These are phyloP conservation scores for Penicillium sp. DNA, from an alignment of 2,329 filamentous ascomycete genomes.

Conservation along the genomic window DNA sequence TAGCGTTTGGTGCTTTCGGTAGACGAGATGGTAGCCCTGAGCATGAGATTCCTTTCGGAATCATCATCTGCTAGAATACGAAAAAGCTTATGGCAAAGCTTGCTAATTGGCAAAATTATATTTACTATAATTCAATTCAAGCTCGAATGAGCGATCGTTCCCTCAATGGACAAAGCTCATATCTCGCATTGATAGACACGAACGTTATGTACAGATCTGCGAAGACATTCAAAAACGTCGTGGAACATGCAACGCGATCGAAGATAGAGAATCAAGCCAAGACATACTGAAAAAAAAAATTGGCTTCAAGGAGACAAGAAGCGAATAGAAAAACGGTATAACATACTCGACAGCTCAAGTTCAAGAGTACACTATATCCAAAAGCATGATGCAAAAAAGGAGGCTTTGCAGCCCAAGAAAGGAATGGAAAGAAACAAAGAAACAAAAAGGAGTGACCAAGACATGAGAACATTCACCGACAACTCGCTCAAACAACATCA, in stretches of 20 bases:
- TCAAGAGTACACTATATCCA: background rate
- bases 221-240: background rate
- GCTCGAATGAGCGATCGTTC: background rate
- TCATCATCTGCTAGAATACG: too few relatives aligned
- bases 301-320: constrained; percentile 5
- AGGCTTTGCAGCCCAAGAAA: background rate
- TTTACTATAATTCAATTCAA: too few relatives aligned
- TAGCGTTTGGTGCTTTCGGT: too few relatives aligned
- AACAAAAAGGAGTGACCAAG: constrained; percentile 6
- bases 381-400: background rate
- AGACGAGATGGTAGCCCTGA: too few relatives aligned
- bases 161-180: constrained; percentile 1
- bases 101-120: too few relatives aligned
- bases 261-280: background rate
- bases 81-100: too few relatives aligned
- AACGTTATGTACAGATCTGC: constrained; percentile 19
- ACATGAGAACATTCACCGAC: constrained; percentile 4
- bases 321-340: constrained; percentile 1
- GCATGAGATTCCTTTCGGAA: too few relatives aligned
- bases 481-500: constrained; percentile 3
- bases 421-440: background rate
- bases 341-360: background rate
- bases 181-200: constrained; percentile 10
- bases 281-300: constrained; percentile 10
- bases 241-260: background rate